Base-by-base conservation (phyloP, 2,329 filamentous ascomycete species). In the Stachybotrys elegans region DNA sequence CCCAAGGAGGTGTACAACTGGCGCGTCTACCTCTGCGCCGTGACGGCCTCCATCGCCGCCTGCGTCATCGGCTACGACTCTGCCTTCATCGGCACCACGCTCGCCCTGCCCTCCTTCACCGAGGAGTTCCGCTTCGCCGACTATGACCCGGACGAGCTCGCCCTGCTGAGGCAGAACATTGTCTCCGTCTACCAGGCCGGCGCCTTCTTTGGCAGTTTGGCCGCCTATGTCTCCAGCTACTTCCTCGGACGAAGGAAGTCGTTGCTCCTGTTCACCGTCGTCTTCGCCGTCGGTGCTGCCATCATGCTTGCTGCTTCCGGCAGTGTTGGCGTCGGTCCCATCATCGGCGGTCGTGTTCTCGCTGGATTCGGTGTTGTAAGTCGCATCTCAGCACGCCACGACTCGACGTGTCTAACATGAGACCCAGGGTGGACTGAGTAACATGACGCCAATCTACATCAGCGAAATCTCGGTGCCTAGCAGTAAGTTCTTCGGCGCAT, bases 131-230 rank as follows among this genome's bases (percentile, higher is more conserved):
- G 69, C 13, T 83, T 90, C 54, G 67, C 61, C 3, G 56, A 64
- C 3, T 76, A 83, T 65, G 63, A 59, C 5, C 43, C 59, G 0
- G 44, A 55, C 4, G 57, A 76, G n/a, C 66, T 81, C 21, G 75
- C 81, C 22, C 64, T 86, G 4, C 68, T 86, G 39, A 83, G 81
- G 56, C 72, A 83, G 55, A 92, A 91, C 61, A 89, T 91, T 48
- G 86, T 90, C 42, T 89, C 84, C 21, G 78, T 85, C 43, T 91
- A 88, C 67, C 88, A 92, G 64, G 88, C 87, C 9, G 87, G 87
- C 47, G 86, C 86, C 47, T 91, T 93, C 69, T 91, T 92, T 54
- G 88, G 88, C 41, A 79, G 83, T n/a, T 67, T 89, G 32, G 75
- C 78, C 47, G 84, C 81, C 45, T 90, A 86, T 53, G 73, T 70